A percentile compares a stretch with the other conserved stretches of the same genome.
These are phyloP conservation scores for Eragrostis curvula DNA, from an alignment of 176 grass and related monocot species.

Conservation along the genomic window DNA sequence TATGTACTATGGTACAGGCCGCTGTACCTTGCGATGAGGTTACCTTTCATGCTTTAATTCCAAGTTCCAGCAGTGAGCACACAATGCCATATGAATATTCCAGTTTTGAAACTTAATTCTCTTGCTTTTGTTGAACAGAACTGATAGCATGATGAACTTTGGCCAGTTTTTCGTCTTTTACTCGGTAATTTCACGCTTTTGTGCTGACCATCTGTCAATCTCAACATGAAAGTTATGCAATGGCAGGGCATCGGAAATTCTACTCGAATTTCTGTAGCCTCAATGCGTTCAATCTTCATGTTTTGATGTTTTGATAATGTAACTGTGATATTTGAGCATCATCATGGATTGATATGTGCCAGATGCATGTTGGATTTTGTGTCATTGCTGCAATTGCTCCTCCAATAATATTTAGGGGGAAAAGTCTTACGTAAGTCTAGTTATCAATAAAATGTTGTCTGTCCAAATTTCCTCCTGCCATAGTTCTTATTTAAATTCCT, in stretches of 20 bases:
- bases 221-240: not conserved
- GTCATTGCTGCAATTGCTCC: slow-evolving; percentile 78
- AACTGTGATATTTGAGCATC: slow-evolving; percentile 14
- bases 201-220: not conserved
- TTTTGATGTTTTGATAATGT: slow-evolving; percentile 1
- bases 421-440: slow-evolving; percentile 67
- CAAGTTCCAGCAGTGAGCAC: not conserved
- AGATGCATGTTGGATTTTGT: slow-evolving; percentile 85
- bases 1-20: slow-evolving; percentile 92
- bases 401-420: slow-evolving; percentile 81
- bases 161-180: slow-evolving; percentile 87
- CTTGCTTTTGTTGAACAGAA: slow-evolving; percentile 59
- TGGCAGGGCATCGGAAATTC: not conserved
- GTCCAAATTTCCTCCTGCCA: slow-evolving; percentile 1
- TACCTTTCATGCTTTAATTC: slow-evolving; percentile 21
- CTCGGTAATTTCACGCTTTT: slow-evolving; percentile 55
- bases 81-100: slow-evolving; percentile 8
- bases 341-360: slow-evolving; percentile 36
- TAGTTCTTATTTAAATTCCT: slow-evolving; percentile 30
- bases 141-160: slow-evolving; percentile 84
- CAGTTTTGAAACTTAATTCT: slow-evolving; percentile 14
- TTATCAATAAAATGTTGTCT: slow-evolving; percentile 21
- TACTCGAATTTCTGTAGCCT: not conserved
- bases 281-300: not conserved
- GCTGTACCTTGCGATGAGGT: slow-evolving; percentile 91